Evolutionary conservation across 768 basidiomycete species (phyloP).

Genomic region (Rhodosporidiobolus sp.): DNA sequence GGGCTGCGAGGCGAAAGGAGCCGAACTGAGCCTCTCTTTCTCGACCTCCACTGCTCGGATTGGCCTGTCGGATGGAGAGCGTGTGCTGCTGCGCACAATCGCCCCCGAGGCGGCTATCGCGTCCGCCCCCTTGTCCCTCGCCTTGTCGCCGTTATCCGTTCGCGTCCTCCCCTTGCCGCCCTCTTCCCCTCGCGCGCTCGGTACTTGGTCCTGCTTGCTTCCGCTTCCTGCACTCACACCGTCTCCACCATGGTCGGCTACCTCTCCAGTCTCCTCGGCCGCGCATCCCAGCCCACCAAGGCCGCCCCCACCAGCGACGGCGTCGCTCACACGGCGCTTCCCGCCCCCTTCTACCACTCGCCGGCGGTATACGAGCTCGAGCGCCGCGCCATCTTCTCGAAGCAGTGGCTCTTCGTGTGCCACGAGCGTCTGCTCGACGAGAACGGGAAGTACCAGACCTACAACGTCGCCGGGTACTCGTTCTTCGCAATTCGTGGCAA

Average conservation of each 20-base stretch:
- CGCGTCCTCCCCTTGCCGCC: too few relatives aligned
- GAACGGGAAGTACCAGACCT: neutral
- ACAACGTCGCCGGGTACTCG: neutral
- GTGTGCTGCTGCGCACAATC: too few relatives aligned
- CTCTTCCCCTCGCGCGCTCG: neutral
- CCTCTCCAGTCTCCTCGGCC: conserved; percentile 1
- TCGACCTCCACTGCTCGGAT: too few relatives aligned
- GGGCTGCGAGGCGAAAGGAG: too few relatives aligned
- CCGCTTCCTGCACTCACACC: neutral
- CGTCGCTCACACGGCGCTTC: neutral
- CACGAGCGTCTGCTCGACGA: conserved; percentile 5
- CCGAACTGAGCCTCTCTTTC: too few relatives aligned
- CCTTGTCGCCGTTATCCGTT: too few relatives aligned
- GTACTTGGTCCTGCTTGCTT: neutral
- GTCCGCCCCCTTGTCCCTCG: too few relatives aligned
- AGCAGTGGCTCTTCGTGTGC: neutral
- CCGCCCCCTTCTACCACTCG: neutral
- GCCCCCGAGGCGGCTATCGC: too few relatives aligned
- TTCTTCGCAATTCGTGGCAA: neutral
- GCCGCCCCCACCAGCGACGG: neutral
- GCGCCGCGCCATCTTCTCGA: neutral
- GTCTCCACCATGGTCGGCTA: neutral
- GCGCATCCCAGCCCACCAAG: neutral
- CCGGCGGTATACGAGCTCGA: neutral
- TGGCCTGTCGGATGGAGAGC: too few relatives aligned